These are phyloP conservation scores for Aspergillus tamarii DNA, from an alignment of 2,329 filamentous ascomycete species.

Conservation along the genomic window DNA sequence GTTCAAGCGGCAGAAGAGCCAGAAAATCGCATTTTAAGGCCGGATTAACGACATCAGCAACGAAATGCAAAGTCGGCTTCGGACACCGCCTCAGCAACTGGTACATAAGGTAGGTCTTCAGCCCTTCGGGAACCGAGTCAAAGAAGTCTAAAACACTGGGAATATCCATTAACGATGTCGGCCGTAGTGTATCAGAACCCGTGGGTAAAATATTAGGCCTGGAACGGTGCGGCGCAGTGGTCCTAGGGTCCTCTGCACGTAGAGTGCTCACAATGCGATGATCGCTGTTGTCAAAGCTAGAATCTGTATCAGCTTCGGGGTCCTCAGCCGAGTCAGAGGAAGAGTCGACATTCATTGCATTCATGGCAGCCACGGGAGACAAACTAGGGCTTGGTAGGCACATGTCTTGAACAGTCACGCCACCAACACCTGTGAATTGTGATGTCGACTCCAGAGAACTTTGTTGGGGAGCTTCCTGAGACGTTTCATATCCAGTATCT, in stretches of 20 bases:
- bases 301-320: conserved; percentile 46
- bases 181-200: conserved; percentile 28
- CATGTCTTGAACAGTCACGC: conserved; percentile 77
- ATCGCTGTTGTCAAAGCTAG: conserved; percentile 44
- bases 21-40: conserved; percentile 94
- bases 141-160: conserved; percentile 85
- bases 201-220: conserved; percentile 12
- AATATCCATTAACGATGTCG: conserved; percentile 69
- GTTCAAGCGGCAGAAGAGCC: conserved; percentile 77
- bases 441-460: conserved; percentile 26
- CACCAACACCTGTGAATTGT: conserved; percentile 62
- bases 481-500: conserved; percentile 26
- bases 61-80: conserved; percentile 83
- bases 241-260: conserved; percentile 22
- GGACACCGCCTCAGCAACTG: conserved; percentile 87
- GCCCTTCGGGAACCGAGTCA: conserved; percentile 83
- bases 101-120: conserved; percentile 97
- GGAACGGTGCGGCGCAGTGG: conserved; percentile 12
- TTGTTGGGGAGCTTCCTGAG: conserved; percentile 25
- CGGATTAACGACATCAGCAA: conserved; percentile 89
- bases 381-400: conserved; percentile 93
- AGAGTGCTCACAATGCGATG: conserved; percentile 28
- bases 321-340: conserved; percentile 46
- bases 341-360: conserved; percentile 49
- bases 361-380: conserved; percentile 84